Base-by-base conservation (phyloP, 768 basidiomycete genomes). In the Leccinum truebloodii region DNA sequence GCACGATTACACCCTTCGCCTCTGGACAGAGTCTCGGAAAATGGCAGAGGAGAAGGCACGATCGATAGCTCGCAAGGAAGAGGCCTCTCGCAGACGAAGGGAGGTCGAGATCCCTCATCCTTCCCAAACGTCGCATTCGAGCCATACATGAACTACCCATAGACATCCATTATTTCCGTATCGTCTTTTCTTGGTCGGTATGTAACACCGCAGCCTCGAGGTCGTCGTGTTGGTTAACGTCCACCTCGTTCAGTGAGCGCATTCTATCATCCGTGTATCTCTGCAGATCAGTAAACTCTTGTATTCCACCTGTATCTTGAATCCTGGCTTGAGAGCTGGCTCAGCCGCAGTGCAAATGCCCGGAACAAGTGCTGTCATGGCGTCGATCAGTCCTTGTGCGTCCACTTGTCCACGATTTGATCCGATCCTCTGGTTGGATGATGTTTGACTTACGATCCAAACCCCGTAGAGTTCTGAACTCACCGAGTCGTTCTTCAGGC, bases 21-120 rank as follows among this genome's bases (percentile, higher is more conserved):
- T 87, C 54, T 89, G 88, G 87, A 82, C 83, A 54, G 85, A 89
- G 68, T 86, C 86, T 6, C 78, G 86, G 67, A 80, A 81, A 65
- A 69, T 78, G 59, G 82, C 81, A 41, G 87, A 87, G 67, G 83
- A 86, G 67, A 75, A 73, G 59, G 74, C 78, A 20, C 73, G 74
- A 26, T 71, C 61, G 44, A 73, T 73, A 59, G 57, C 60, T 52
- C 67, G 67, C 60, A 68, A 64, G 61, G 72, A 69, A 51, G 77
- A 70, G 35, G 44, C 55, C 16, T 60, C 66, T 55, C 70, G 67
- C 59, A 67, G 67, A 61, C 69, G 65, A 55, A 64, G 59, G 55
- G 73, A 69, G 53, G 58, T 58, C 49, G 58, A 72, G 12, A 13
- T 57, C 13, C 37, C 28, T 54, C 32, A 24, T n/a, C 32, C 59